phyloP scores from a whole-genome alignment of 2,329 filamentous ascomycete genomes.

The Colletotrichum tropicicola region DNA sequence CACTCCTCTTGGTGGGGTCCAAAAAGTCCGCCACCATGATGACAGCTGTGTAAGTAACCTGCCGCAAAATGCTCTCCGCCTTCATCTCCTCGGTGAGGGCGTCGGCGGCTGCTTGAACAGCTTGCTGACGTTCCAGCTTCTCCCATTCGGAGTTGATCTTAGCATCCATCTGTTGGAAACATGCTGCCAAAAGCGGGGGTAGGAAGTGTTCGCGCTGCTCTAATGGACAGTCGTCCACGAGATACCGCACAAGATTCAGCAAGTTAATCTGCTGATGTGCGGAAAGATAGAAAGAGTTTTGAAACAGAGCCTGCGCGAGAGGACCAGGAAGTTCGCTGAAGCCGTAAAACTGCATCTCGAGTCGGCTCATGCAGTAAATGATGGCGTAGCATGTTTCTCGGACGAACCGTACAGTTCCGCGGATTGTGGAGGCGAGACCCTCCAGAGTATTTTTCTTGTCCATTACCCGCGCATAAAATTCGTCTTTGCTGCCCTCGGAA shows the following conservation, averaged over 20 bases:
- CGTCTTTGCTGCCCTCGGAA: slow-evolving; percentile 92
- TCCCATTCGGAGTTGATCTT: slow-evolving; percentile 93
- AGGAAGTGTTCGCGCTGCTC: slow-evolving; percentile 81
- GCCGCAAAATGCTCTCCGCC: slow-evolving; percentile 91
- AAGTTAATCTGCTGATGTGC: slow-evolving; percentile 95
- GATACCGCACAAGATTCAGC: slow-evolving; percentile 84
- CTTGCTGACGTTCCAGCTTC: slow-evolving; percentile 72
- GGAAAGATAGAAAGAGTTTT: slow-evolving; percentile 82
- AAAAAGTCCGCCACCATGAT: slow-evolving; percentile 91
- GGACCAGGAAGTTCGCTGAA: slow-evolving; percentile 84
- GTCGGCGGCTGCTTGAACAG: slow-evolving; percentile 73
- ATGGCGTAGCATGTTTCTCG: slow-evolving; percentile 95
- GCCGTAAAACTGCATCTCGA: slow-evolving; percentile 92
- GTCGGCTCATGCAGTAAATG: slow-evolving; percentile 89
- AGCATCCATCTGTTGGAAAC: slow-evolving; percentile 86
- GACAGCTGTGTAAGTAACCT: slow-evolving; percentile 91
- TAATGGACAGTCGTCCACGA: slow-evolving; percentile 92
- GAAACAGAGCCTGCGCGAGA: slow-evolving; percentile 84
- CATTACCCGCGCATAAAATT: slow-evolving; percentile 92
- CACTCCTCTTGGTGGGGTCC: slow-evolving; percentile 76
- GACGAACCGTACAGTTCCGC: slow-evolving; percentile 87
- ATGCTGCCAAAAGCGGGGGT: slow-evolving; percentile 80
- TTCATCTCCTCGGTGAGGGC: slow-evolving; percentile 97
- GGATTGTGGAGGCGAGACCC: slow-evolving; percentile 91
- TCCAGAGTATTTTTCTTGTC: slow-evolving; percentile 91